Evolutionary conservation across 176 grass and related monocot genomes (phyloP).

Genomic region (Cenchrus purpureus): DNA sequence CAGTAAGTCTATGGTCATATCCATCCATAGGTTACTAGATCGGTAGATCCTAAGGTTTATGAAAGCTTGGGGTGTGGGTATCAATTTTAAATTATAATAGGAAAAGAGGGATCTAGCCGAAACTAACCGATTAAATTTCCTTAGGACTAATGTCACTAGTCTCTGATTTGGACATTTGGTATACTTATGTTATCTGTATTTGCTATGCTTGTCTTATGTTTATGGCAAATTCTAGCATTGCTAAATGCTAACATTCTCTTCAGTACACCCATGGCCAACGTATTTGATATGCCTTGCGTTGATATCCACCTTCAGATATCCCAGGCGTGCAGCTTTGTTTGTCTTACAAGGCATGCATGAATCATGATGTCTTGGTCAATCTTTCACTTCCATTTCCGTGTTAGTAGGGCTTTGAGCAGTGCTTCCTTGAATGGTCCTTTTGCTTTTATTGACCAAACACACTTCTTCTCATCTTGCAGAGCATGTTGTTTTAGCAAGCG

Average conservation of each 20-base stretch:
- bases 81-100: not conserved
- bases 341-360: constrained; percentile 19
- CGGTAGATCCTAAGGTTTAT: not conserved
- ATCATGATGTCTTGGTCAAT: constrained; percentile 22
- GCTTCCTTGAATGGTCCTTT: constrained; percentile 19
- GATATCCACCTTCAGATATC: not conserved
- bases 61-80: not conserved
- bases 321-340: not conserved
- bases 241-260: not conserved
- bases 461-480: constrained; percentile 8
- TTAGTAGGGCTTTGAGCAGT: not conserved
- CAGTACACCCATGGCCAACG: not conserved
- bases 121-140: constrained; percentile 14
- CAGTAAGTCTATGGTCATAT: constrained; percentile 2
- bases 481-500: constrained; percentile 17
- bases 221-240: not conserved
- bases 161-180: not conserved
- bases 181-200: constrained; percentile 19
- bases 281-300: not conserved
- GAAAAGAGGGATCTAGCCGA: not conserved
- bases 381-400: not conserved
- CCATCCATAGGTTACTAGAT: not conserved
- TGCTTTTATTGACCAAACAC: constrained; percentile 32
- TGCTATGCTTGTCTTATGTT: constrained; percentile 11
- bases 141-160: not conserved